Evolutionary conservation across 2,329 filamentous ascomycete species (phyloP).

Genomic region (Rhynchosporium agropyri): DNA sequence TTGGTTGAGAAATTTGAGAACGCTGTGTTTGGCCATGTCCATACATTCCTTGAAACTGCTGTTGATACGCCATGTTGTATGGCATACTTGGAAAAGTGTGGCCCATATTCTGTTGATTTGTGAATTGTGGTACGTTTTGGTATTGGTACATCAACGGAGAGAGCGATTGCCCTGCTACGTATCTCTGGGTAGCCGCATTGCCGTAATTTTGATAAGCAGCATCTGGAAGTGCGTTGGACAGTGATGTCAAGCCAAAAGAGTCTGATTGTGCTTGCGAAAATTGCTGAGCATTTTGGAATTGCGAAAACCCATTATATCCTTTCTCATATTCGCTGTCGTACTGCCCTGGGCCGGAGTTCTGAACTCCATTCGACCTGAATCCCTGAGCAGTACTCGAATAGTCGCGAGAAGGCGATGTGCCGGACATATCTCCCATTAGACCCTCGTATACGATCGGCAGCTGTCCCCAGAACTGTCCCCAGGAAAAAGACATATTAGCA

Average conservation of each 20-base stretch:
- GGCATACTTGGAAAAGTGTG: conserved; percentile 26
- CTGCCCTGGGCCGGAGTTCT: conserved; percentile 10
- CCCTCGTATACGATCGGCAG: conserved; percentile 25
- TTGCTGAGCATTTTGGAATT: conserved; percentile 16
- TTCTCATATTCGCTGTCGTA: conserved; percentile 19
- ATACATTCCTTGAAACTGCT: conserved; percentile 37
- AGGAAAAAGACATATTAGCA: conserved; percentile 33
- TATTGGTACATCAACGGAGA: conserved; percentile 32
- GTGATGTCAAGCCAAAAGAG: conserved; percentile 35
- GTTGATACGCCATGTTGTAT: conserved; percentile 38
- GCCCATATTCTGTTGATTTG: conserved; percentile 26
- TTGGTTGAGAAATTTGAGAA: conserved; percentile 26
- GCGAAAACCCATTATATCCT: conserved; percentile 18
- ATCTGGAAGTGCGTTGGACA: conserved; percentile 37
- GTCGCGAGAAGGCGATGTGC: conserved; percentile 25
- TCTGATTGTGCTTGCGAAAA: conserved; percentile 31
- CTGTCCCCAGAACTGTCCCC: conserved; percentile 30
- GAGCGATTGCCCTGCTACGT: conserved; percentile 26
- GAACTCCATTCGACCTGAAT: conserved; percentile 19
- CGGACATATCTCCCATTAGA: conserved; percentile 35
- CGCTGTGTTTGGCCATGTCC: conserved; percentile 27
- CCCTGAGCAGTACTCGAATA: conserved; percentile 22
- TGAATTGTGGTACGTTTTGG: conserved; percentile 34
- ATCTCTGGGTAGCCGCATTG: conserved; percentile 30
- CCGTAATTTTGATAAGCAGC: conserved; percentile 34